Conservation (phyloP, 805 yeast genomes). For the Brettanomyces custersianus region DNA sequence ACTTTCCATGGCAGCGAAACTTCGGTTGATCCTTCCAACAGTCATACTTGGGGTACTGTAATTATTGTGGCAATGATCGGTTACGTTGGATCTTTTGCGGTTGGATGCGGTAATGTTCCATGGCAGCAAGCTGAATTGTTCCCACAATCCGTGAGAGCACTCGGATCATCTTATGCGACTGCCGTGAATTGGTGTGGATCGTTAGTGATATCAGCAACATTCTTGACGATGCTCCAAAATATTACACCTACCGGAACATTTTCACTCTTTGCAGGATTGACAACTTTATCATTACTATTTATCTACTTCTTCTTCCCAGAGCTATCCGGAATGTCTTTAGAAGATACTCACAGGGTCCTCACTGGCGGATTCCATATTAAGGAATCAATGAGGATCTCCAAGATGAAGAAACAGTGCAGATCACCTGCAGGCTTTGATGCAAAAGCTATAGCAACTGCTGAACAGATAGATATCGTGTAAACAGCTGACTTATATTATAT, state of each 20-base stretch:
- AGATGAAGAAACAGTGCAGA: conserved; percentile 24
- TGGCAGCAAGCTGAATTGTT: conserved; percentile 97
- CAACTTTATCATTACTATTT: conserved; percentile 61
- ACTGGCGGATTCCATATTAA: conserved; percentile 82
- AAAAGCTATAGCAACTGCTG: neutral
- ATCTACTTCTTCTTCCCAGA: conserved; percentile 87
- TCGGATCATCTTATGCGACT: conserved; percentile 86
- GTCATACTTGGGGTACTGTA: conserved; percentile 80
- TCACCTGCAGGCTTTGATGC: neutral
- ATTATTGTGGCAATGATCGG: conserved; percentile 79
- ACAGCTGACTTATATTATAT: too few relatives aligned
- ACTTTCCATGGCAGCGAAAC: conserved; percentile 43
- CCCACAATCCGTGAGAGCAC: conserved; percentile 88
- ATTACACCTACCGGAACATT: conserved; percentile 95
- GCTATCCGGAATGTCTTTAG: conserved; percentile 79
- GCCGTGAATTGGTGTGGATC: conserved; percentile 96
- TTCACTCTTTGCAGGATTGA: conserved; percentile 77
- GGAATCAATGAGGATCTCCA: conserved; percentile 47
- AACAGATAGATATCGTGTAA: neutral
- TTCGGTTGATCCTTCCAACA: conserved; percentile 33
- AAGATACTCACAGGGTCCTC: conserved; percentile 78
- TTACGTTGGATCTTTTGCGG: conserved; percentile 83
- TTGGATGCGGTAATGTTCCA: conserved; percentile 95
- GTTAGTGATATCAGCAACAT: conserved; percentile 80
- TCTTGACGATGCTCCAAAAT: conserved; percentile 85